Evolutionary conservation across 1,284 basidiomycete species (phyloP), one percentile per base, ranked within the genome.

Genomic region (Trametes pubescens): DNA sequence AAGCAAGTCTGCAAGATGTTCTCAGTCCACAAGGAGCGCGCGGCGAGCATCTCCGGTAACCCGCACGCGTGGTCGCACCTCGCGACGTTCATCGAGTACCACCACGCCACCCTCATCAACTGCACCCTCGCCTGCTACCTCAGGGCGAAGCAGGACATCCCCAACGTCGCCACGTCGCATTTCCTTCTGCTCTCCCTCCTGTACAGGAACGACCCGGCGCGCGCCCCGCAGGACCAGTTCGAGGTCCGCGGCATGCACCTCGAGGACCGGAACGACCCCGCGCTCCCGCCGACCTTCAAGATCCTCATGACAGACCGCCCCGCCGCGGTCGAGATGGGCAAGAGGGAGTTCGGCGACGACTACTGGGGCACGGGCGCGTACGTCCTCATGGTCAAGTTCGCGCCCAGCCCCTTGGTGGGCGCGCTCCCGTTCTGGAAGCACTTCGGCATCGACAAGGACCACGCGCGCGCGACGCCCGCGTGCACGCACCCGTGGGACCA

Each of bases 371-470:
- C 59, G n/a, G 59, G 53, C 18, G 51, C 24, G 46, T 61, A 61
- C 29, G 0, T 61, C 4, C 46, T 61, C 35, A 24, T 51, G 59
- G 47, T 55, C 8, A 51, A 51, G 18, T 59, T 59, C 57, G 3
- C 24, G 11, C 24, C 47, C 9, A n/a, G 51, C 43, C 24, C 22
- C 1, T 4, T 18, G 38, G 22, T 24, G 29, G 52, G 49, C 18
- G 46, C 22, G 16, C 29, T 64, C 10, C 46, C 57, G 21, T 64
- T 55, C 62, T 59, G 57, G 62, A 64, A 59, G 48, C 62, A 64
- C 38, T 64, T 64, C 18, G 62, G 57, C 2, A 64, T 64, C 47
- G 52, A 35, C 37, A 38, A 14, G 21, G 10, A 35, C 5, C 43
- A 22, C 11, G 57, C 57, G 37, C 9, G 8, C 22, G 62, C 62